phyloP scores from a whole-genome alignment of 2,329 filamentous ascomycete species.

The Monascus ruber region DNA sequence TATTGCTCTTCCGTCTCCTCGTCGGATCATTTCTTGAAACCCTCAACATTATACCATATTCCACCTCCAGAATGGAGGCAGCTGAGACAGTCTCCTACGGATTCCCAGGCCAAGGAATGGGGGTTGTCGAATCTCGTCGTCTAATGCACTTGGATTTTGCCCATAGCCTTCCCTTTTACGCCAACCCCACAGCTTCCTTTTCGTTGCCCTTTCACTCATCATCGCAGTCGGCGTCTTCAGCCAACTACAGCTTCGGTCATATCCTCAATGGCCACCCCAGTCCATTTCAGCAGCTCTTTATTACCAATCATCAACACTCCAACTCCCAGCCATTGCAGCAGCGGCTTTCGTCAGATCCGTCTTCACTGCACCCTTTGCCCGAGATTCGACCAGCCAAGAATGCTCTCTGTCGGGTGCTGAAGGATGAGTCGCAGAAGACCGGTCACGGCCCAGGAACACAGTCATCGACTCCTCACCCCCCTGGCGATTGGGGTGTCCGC shows the following conservation, averaged over 20 bases:
- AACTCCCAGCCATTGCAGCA: slow-evolving; percentile 13
- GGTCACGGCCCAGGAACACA: slow-evolving; percentile 3
- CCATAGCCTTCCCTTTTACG: slow-evolving; percentile 26
- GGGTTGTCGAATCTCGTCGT: slow-evolving; percentile 25
- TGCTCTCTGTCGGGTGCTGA: slow-evolving; percentile 18
- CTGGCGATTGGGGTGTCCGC: slow-evolving; percentile 3
- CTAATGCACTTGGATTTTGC: slow-evolving; percentile 24
- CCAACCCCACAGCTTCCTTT: slow-evolving; percentile 24
- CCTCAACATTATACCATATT: slow-evolving; percentile 3
- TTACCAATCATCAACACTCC: slow-evolving; percentile 16
- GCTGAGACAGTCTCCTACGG: slow-evolving; percentile 30
- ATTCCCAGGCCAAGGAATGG: slow-evolving; percentile 26
- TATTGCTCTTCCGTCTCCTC: not conserved
- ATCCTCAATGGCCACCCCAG: slow-evolving; percentile 13
- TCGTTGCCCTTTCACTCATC: slow-evolving; percentile 23
- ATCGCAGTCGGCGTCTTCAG: not conserved
- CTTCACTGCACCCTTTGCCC: slow-evolving; percentile 23
- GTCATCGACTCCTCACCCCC: slow-evolving; percentile 2
- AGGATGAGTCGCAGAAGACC: slow-evolving; percentile 8
- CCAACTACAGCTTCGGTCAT: slow-evolving; percentile 1
- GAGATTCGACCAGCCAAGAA: slow-evolving; percentile 29
- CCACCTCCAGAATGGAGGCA: slow-evolving; percentile 24
- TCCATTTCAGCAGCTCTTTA: slow-evolving; percentile 24
- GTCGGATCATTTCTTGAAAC: slow-evolving; percentile 2
- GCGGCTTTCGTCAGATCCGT: slow-evolving; percentile 19